Base-by-base conservation (phyloP, 2,329 filamentous ascomycete genomes). In the Stagonosporopsis tanaceti region DNA sequence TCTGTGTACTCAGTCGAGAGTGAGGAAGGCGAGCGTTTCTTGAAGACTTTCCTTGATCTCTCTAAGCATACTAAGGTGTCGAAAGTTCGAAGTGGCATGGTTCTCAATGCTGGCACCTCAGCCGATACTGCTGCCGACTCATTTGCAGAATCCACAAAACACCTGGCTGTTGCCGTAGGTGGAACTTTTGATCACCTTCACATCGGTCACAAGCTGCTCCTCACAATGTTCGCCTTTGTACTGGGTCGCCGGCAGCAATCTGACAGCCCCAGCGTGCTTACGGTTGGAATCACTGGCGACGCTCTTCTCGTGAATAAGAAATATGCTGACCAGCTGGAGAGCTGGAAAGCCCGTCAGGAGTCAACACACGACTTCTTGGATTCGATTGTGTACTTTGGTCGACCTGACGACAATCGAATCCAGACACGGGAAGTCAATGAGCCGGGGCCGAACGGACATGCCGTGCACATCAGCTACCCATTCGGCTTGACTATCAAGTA, bases 101-200 rank as follows among this genome's bases (percentile, higher is more conserved):
- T 76, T 28, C 64, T 55, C 17, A 52, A 51, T 22, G 27, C 46
- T 1, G 11, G 15, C 14, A 12, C 28, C 8, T 20, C 56, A n/a
- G 20, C 15, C 17, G 34, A 30, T 25, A 44, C 34, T 14, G 20
- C 52, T 20, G n/a, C 44, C 20, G 35, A 39, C 17, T 64, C 41
- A 64, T 73, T 47, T 54, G 62, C 37, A 48, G 24, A 25, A 28
- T 60, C 46, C 11, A 7, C 48, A n/a, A 71, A 76, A 39, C 85
- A 91, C 73, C 78, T 81, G 57, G 84, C 86, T 14, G 89, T 96
- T 47, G 91, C 89, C 50, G 86, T 98, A 12, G 95, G 94, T 28
- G 95, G 95, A 9, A 99, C 95, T 0, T 99, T 98, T 77, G 95
- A 99, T 75, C 93, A 98, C 77, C 84, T 99, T 22, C 95, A 99